phyloP scores from a whole-genome alignment of 805 yeast genomes.

The Lipomyces anomalus region DNA sequence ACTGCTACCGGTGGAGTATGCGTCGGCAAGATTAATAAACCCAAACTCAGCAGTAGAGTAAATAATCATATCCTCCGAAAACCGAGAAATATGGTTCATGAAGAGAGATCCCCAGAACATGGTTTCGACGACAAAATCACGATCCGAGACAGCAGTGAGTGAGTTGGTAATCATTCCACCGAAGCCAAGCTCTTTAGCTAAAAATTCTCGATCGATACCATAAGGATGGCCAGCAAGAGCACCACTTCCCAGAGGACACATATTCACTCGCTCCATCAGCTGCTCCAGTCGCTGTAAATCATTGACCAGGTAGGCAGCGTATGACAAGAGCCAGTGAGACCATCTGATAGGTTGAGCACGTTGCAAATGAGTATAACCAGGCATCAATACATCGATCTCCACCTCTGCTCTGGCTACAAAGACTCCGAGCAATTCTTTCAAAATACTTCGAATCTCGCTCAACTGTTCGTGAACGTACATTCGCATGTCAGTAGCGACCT shows the following conservation, averaged over 20 bases:
- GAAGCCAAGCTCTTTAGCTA: slow-evolving; percentile 78
- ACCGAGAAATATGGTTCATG: slow-evolving; percentile 92
- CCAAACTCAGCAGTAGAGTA: slow-evolving; percentile 98
- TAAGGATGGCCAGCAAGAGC: slow-evolving; percentile 99
- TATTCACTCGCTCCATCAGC: slow-evolving; percentile 74
- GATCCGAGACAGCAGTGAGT: slow-evolving; percentile 91
- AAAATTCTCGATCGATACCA: slow-evolving; percentile 91
- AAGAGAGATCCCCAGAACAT: slow-evolving; percentile 93
- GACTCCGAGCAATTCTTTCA: slow-evolving; percentile 45
- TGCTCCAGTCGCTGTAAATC: slow-evolving; percentile 82
- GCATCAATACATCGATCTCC: slow-evolving; percentile 93
- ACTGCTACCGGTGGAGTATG: slow-evolving; percentile 97
- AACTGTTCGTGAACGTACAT: slow-evolving; percentile 80
- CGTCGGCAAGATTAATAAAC: slow-evolving; percentile 87
- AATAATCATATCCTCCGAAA: slow-evolving; percentile 89
- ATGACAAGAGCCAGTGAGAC: slow-evolving; percentile 94
- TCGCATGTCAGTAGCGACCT: slow-evolving; percentile 99
- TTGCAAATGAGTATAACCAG: slow-evolving; percentile 97
- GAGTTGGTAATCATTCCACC: slow-evolving; percentile 89
- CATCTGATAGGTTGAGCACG: slow-evolving; percentile 99
- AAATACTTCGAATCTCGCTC: slow-evolving; percentile 47
- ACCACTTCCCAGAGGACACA: slow-evolving; percentile 92
- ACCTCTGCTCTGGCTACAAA: slow-evolving; percentile 68
- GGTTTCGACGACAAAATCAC: slow-evolving; percentile 94
- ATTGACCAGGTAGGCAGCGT: slow-evolving; percentile 89